Conservation (phyloP, 2,329 filamentous ascomycete genomes). For the Pseudocercospora crystallina region DNA sequence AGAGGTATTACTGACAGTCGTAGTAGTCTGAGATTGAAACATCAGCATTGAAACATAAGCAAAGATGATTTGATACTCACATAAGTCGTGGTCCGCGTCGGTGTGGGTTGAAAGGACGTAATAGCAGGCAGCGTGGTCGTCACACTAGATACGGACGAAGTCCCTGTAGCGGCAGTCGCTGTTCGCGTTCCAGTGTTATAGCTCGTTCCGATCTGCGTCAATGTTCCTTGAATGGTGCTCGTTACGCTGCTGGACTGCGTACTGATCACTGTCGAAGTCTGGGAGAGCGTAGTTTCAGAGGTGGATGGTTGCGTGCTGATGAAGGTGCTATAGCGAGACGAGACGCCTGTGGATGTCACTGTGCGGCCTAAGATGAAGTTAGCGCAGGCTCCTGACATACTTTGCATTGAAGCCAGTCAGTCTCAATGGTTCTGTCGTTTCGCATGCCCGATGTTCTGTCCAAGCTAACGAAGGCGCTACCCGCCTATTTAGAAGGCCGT, state of each 20-base stretch:
- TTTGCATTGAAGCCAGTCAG: too few relatives aligned
- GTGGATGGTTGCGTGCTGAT: background rate
- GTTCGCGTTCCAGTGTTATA: background rate
- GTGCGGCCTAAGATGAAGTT: background rate
- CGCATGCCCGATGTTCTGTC: too few relatives aligned
- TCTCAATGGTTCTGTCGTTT: too few relatives aligned
- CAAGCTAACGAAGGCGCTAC: too few relatives aligned
- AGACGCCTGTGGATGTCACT: background rate
- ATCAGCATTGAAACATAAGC: too few relatives aligned
- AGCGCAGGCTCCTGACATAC: too few relatives aligned
- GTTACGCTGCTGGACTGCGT: background rate
- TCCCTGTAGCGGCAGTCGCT: background rate
- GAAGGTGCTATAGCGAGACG: background rate
- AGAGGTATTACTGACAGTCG: too few relatives aligned
- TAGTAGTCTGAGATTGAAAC: too few relatives aligned
- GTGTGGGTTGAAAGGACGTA: too few relatives aligned
- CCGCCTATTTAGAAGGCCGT: too few relatives aligned
- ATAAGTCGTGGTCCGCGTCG: too few relatives aligned
- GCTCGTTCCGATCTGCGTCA: background rate
- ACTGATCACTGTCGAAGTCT: slow-evolving; percentile 4
- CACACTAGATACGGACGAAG: background rate
- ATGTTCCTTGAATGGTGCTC: slow-evolving; percentile 3
- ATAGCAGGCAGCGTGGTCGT: slow-evolving; percentile 1
- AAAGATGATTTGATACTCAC: too few relatives aligned
- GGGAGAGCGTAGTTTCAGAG: background rate